Percentiles rank a stretch among this genome's conserved stretches.
Evolutionary conservation across 805 yeast genomes (phyloP).

Genomic region (Cyberlindnera xishuangbannaensis): DNA sequence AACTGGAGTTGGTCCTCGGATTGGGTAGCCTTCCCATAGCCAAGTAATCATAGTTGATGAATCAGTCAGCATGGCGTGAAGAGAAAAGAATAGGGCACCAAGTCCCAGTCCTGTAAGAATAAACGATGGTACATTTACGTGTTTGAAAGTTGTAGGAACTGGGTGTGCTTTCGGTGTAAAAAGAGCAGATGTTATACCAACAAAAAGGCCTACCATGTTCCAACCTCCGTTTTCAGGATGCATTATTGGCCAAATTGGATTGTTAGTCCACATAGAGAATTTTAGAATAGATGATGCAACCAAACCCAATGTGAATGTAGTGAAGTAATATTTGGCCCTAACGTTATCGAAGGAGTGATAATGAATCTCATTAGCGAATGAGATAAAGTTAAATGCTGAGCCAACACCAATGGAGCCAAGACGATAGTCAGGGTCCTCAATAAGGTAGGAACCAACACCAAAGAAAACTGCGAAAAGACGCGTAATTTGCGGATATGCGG

Average conservation of each 20-base stretch:
- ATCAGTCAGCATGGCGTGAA: conserved; percentile 74
- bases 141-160: background rate
- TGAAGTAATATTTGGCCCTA: conserved; percentile 30
- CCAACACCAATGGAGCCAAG: conserved; percentile 64
- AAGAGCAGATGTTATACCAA: conserved; percentile 62
- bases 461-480: conserved; percentile 49
- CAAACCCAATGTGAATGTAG: conserved; percentile 67
- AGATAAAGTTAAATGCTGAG: conserved; percentile 51
- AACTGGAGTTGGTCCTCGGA: conserved; percentile 79
- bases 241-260: conserved; percentile 97
- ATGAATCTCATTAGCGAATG: conserved; percentile 37
- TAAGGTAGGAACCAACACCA: conserved; percentile 73
- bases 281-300: conserved; percentile 69
- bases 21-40: conserved; percentile 95
- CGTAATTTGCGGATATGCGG: conserved; percentile 45
- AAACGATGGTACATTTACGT: conserved; percentile 29
- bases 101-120: conserved; percentile 59
- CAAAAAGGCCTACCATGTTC: conserved; percentile 59
- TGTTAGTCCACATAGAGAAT: conserved; percentile 72
- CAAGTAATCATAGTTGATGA: conserved; percentile 83
- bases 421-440: conserved; percentile 64
- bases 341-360: conserved; percentile 21
- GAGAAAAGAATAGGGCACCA: conserved; percentile 67
- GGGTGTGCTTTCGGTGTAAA: conserved; percentile 40
- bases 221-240: conserved; percentile 80